Evolutionary conservation across 2,329 filamentous ascomycete species (phyloP).

Genomic region (Ascochyta viciae-villosae): DNA sequence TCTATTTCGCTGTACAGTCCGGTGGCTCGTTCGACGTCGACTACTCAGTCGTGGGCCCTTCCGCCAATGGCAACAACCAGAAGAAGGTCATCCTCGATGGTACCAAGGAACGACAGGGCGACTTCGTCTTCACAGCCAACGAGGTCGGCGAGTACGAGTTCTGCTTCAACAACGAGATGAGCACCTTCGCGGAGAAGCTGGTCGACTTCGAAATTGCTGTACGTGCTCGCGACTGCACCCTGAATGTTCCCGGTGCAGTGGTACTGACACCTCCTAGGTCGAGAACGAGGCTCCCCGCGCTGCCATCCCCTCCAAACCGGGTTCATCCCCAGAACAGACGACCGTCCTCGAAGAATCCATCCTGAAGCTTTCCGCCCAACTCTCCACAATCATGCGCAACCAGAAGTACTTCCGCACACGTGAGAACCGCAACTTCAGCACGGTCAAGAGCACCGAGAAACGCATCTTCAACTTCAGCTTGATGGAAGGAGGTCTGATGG

Average conservation of each 20-base stretch:
- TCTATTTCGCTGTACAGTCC: conserved; percentile 99
- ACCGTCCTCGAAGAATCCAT: conserved; percentile 89
- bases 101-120: conserved; percentile 90
- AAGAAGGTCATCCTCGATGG: conserved; percentile 84
- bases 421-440: conserved; percentile 99
- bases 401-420: conserved; percentile 99
- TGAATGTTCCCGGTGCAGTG: not conserved
- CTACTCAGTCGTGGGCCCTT: conserved; percentile 84
- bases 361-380: conserved; percentile 89
- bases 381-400: conserved; percentile 94
- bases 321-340: conserved; percentile 87
- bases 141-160: conserved; percentile 89
- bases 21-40: conserved; percentile 98
- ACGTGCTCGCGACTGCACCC: conserved; percentile 45
- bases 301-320: conserved; percentile 85
- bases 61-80: not conserved
- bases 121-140: conserved; percentile 96
- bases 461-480: conserved; percentile 98
- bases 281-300: conserved; percentile 86
- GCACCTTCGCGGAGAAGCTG: conserved; percentile 94
- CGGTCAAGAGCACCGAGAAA: conserved; percentile 92
- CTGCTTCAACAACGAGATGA: conserved; percentile 99
- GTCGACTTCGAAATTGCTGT: conserved; percentile 98
- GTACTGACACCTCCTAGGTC: conserved; percentile 64
- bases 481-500: conserved; percentile 88